Base-by-base conservation (phyloP, 768 basidiomycete genomes). In the Tylopilus subfusipes region DNA sequence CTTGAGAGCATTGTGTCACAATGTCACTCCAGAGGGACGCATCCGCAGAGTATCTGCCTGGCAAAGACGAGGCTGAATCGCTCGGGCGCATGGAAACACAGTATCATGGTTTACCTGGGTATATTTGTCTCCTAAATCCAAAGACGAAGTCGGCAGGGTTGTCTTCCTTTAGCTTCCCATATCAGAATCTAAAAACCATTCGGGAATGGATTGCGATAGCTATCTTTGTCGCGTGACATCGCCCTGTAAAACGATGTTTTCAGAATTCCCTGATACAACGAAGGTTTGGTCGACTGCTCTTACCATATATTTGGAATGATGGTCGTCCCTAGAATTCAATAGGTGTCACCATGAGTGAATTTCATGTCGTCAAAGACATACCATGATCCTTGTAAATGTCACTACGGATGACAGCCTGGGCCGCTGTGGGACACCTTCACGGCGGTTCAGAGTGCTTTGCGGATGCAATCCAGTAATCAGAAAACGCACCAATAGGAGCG, bases 291-390 rank as follows among this genome's bases (percentile, higher is more conserved):
- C n/a, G n/a, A 21, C 4, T 19, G 25, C 29, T 19, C 53, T 18
- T 48, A 60, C 59, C 59, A 60, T 10, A 33, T 10, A 30, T 60
- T 60, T 10, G n/a, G 25, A 7, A 44, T 5, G 34, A 60, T 11
- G 3, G 31, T 48, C 10, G 59, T 50, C 5, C 59, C 59, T 60
- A 21, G 30, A n/a, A n/a, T n/a, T 13, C 22, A 50, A 21, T 3
- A n/a, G 8, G 29, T 6, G 27, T 44, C 10, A 44, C 42, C 8
- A 44, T 25, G 10, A 5, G 42, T 44, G 6, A 8, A 29, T 18
- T n/a, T 27, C 9, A 29, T 27, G 25, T n/a, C 3, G 29, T n/a
- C 10, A 10, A 25, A 2, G 18, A 29, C 42, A 24, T 18, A 44
- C 42, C 42, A 9, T 42, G 25, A 6, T 22, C 42, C 42, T 42